phyloP scores from a whole-genome alignment of 2,329 filamentous ascomycete species.

The Colletotrichum limetticola region DNA sequence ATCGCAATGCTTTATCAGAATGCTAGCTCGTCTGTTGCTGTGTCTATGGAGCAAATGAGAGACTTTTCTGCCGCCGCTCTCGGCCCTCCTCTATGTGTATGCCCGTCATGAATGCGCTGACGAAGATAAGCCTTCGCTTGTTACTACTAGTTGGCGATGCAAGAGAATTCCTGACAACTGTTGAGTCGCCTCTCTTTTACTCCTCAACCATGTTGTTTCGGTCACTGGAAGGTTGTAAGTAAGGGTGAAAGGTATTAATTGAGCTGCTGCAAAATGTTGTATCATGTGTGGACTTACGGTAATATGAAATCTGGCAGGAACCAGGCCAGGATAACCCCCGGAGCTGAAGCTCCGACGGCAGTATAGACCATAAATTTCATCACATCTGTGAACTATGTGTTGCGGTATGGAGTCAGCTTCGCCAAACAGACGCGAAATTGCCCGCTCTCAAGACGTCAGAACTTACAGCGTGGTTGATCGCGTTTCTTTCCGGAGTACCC shows the following conservation, averaged over 20 bases:
- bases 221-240: not conserved
- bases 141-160: not conserved
- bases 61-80: not conserved
- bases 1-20: not conserved
- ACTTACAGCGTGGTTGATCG: slow-evolving; percentile 15
- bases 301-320: slow-evolving; percentile 20
- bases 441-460: not conserved
- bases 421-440: not conserved
- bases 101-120: not conserved
- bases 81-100: not conserved
- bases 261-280: not conserved
- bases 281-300: not conserved
- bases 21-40: not conserved
- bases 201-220: slow-evolving; percentile 18
- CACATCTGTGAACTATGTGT: slow-evolving; percentile 16
- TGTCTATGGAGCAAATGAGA: not conserved
- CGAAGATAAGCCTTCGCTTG: not conserved
- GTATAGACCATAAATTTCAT: slow-evolving; percentile 23
- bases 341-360: slow-evolving; percentile 23
- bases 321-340: slow-evolving; percentile 12
- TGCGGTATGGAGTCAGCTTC: not conserved
- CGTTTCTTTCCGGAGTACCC: slow-evolving; percentile 23
- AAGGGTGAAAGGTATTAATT: too few species aligned
- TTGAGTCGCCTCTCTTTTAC: not conserved
- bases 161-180: not conserved